A percentile compares a stretch with the other conserved stretches of the same genome.
Evolutionary conservation across 2,329 filamentous ascomycete genomes (phyloP).

Genomic region (Huntiella decipiens): DNA sequence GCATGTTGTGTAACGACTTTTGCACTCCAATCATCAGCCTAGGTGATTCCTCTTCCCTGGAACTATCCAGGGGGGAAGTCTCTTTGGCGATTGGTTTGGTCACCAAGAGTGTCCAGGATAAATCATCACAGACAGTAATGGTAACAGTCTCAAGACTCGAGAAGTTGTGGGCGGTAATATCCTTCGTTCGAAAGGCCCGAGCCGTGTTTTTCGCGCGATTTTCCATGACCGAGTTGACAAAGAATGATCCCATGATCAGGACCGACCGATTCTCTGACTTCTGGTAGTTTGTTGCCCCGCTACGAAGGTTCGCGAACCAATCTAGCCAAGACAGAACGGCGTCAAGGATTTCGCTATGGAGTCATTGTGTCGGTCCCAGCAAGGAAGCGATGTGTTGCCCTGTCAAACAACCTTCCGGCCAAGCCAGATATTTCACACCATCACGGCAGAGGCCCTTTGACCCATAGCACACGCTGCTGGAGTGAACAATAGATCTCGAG

Average conservation of each 20-base stretch:
- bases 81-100: conserved; percentile 40
- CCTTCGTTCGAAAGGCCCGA: conserved; percentile 36
- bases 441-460: neutral
- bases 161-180: conserved; percentile 40
- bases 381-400: conserved; percentile 46
- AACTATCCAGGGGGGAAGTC: conserved; percentile 52
- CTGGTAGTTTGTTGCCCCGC: conserved; percentile 31
- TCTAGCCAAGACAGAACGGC: conserved; percentile 35
- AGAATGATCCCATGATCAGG: conserved; percentile 45
- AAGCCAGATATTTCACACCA: neutral
- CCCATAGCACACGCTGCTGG: too few species aligned
- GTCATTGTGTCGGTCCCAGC: conserved; percentile 19
- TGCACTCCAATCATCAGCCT: conserved; percentile 24
- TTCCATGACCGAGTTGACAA: conserved; percentile 35
- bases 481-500: too few species aligned
- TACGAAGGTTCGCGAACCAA: conserved; percentile 34
- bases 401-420: conserved; percentile 13
- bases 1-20: conserved; percentile 37
- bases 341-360: too few species aligned
- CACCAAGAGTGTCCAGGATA: conserved; percentile 55
- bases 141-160: conserved; percentile 46
- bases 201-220: conserved; percentile 29
- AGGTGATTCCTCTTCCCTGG: conserved; percentile 25
- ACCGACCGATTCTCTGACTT: conserved; percentile 33
- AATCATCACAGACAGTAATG: conserved; percentile 44